phyloP scores from a whole-genome alignment of 305 asterid genomes.

The Ruellia speciosa region DNA sequence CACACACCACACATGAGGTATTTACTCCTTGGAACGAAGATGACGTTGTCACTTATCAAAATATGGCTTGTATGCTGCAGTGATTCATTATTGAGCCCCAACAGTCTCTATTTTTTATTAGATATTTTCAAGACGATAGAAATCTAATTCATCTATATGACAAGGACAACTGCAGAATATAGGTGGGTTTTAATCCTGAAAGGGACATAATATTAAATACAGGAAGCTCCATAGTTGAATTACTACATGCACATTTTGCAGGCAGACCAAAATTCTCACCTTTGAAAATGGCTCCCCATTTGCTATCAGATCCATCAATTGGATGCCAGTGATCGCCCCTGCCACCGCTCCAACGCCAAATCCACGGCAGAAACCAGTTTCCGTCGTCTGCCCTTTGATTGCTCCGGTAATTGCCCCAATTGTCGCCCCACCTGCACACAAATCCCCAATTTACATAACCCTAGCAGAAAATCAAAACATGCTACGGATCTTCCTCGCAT shows the following conservation, averaged over 20 bases:
- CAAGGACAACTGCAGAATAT: not conserved
- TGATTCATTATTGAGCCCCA: not conserved
- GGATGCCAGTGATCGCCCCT: constrained; percentile 68
- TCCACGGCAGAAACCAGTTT: constrained; percentile 70
- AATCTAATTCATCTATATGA: not conserved
- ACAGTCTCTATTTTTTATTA: not conserved
- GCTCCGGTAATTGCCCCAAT: constrained; percentile 64
- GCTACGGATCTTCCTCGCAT: not conserved
- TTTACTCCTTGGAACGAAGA: no score
- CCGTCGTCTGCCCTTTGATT: constrained; percentile 75
- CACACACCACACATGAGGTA: no score
- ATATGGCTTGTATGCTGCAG: not conserved
- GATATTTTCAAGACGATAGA: not conserved
- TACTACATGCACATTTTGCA: no score
- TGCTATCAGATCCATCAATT: constrained; percentile 50
- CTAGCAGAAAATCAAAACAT: not conserved
- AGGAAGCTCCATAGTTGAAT: not conserved
- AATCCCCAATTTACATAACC: not conserved
- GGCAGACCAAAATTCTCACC: constrained; percentile 27
- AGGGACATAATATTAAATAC: not conserved
- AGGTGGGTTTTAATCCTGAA: not conserved
- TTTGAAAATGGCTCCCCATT: constrained; percentile 69
- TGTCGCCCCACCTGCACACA: constrained; percentile 48
- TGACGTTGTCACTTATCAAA: no score
- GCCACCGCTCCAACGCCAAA: constrained; percentile 56